Evolutionary conservation across 257 asterid species (phyloP).

Genomic region (Anisodus acutangulus): DNA sequence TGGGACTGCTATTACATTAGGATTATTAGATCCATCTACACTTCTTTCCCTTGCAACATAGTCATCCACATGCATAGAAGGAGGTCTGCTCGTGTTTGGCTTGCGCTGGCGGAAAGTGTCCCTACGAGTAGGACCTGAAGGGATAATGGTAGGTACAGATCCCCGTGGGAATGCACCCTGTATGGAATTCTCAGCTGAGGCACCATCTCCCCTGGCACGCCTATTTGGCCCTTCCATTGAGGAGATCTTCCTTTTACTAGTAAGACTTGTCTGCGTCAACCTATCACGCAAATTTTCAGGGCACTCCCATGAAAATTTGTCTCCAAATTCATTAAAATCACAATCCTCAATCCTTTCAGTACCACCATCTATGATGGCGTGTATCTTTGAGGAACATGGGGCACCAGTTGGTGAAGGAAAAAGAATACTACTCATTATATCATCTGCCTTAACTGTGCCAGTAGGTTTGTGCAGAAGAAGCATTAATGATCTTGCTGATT

Average conservation of each 20-base stretch:
- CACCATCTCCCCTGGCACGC: constrained; percentile 71
- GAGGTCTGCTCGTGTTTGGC: constrained; percentile 98
- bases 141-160: constrained; percentile 53
- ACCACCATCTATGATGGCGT: constrained; percentile 52
- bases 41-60: constrained; percentile 93
- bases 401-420: constrained; percentile 43
- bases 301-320: constrained; percentile 82
- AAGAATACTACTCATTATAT: constrained; percentile 41
- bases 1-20: constrained; percentile 80
- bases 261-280: constrained; percentile 62
- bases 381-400: constrained; percentile 59
- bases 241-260: constrained; percentile 66
- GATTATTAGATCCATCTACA: constrained; percentile 69
- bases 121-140: constrained; percentile 84
- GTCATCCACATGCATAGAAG: constrained; percentile 99
- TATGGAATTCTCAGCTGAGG: constrained; percentile 54
- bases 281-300: constrained; percentile 91
- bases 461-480: constrained; percentile 63
- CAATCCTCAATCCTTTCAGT: constrained; percentile 57
- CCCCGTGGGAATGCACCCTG: constrained; percentile 76
- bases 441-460: constrained; percentile 51
- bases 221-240: constrained; percentile 73
- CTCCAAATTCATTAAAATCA: constrained; percentile 59
- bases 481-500: constrained; percentile 53
- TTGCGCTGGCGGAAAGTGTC: constrained; percentile 95